phyloP scores from a whole-genome alignment of 2,329 filamentous ascomycete species.

The Juglanconis sp. region DNA sequence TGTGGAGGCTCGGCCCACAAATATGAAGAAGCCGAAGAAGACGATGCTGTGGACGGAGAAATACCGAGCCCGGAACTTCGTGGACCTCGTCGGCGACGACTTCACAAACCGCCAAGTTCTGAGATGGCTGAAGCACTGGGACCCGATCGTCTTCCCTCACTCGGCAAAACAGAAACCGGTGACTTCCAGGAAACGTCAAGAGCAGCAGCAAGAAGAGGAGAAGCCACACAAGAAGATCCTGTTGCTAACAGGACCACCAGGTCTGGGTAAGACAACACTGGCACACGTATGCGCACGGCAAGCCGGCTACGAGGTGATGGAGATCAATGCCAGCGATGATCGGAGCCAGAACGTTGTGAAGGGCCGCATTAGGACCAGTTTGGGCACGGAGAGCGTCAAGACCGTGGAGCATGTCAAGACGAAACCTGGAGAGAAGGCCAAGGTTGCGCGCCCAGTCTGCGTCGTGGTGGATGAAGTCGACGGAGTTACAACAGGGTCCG shows the following conservation, averaged over 20 bases:
- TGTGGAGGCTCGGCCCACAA: slow-evolving; percentile 33
- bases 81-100: slow-evolving; percentile 92
- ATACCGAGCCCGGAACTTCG: slow-evolving; percentile 87
- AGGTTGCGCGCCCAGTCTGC: slow-evolving; percentile 81
- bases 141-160: slow-evolving; percentile 85
- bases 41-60: slow-evolving; percentile 92
- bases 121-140: slow-evolving; percentile 93
- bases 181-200: slow-evolving; percentile 40
- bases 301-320: slow-evolving; percentile 92
- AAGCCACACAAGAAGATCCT: slow-evolving; percentile 82
- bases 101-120: slow-evolving; percentile 86
- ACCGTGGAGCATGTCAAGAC: slow-evolving; percentile 58
- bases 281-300: slow-evolving; percentile 95
- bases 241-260: slow-evolving; percentile 85
- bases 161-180: slow-evolving; percentile 57
- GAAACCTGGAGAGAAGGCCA: slow-evolving; percentile 45
- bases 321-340: slow-evolving; percentile 98
- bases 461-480: slow-evolving; percentile 97
- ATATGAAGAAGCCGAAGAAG: slow-evolving; percentile 40
- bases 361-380: slow-evolving; percentile 82
- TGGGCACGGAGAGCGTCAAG: slow-evolving; percentile 92
- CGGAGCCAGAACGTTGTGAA: slow-evolving; percentile 86
- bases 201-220: slow-evolving; percentile 59
- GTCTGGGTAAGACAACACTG: slow-evolving; percentile 91
- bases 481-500: slow-evolving; percentile 80